phyloP scores from a whole-genome alignment of 371 early-diverging fungal genomes.

The Syncephalis plumigaleata region DNA sequence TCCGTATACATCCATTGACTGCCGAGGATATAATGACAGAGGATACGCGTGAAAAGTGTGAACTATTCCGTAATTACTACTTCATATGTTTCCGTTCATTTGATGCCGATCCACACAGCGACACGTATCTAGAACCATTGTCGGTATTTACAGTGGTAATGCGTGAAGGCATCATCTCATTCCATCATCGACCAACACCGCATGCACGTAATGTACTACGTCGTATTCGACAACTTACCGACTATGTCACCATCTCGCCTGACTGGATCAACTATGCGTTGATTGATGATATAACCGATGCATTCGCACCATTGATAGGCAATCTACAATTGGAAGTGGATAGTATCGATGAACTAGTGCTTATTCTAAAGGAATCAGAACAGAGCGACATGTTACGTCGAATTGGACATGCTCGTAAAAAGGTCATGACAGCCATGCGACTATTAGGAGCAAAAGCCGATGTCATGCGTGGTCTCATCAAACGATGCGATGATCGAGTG shows the following conservation, averaged over 20 bases:
- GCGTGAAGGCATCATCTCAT: slow-evolving; percentile 35
- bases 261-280: slow-evolving; percentile 87
- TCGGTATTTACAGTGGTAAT: slow-evolving; percentile 73
- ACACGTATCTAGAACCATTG: slow-evolving; percentile 55
- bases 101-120: slow-evolving; percentile 45
- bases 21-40: slow-evolving; percentile 21
- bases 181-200: slow-evolving; percentile 35
- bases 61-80: slow-evolving; percentile 78
- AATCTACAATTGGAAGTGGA: slow-evolving; percentile 76
- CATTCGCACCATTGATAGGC: slow-evolving; percentile 61
- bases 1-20: slow-evolving; percentile 19
- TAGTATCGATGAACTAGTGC: slow-evolving; percentile 77
- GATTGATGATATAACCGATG: slow-evolving; percentile 73
- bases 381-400: slow-evolving; percentile 76
- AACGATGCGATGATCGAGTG: slow-evolving; percentile 32
- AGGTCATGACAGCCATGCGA: slow-evolving; percentile 58
- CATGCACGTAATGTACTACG: slow-evolving; percentile 41
- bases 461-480: slow-evolving; percentile 50
- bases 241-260: slow-evolving; percentile 37
- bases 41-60: slow-evolving; percentile 86
- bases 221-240: slow-evolving; percentile 39
- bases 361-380: slow-evolving; percentile 48
- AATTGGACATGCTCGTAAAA: slow-evolving; percentile 68
- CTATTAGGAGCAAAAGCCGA: slow-evolving; percentile 67
- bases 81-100: slow-evolving; percentile 76